Percentiles rank a stretch among this genome's conserved stretches.
These are phyloP conservation scores for Leptographium lundbergii DNA, from an alignment of 2,329 filamentous ascomycete species.

Conservation along the genomic window DNA sequence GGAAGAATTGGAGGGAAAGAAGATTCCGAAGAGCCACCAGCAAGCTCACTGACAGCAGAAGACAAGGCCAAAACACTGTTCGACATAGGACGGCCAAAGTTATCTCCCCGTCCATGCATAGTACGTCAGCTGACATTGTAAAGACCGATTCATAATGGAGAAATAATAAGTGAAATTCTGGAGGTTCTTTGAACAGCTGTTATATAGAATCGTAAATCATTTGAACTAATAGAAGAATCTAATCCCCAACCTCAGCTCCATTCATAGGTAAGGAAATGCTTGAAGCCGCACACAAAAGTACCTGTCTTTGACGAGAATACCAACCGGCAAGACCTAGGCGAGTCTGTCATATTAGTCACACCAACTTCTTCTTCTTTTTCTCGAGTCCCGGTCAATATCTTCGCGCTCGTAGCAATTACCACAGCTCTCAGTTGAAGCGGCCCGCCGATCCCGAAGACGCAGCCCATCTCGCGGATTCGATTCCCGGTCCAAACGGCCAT, in stretches of 20 bases:
- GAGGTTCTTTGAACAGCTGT: neutral
- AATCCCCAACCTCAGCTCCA: too few relatives aligned
- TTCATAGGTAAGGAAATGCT: neutral
- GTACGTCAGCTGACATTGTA: neutral
- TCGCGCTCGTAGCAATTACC: neutral
- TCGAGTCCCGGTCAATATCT: neutral
- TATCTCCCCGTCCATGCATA: neutral
- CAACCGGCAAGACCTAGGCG: too few relatives aligned
- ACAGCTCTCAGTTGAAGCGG: neutral
- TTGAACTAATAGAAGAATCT: neutral
- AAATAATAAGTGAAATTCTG: neutral
- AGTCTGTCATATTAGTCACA: neutral
- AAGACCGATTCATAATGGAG: too few relatives aligned
- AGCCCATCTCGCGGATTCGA: neutral
- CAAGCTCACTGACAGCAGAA: neutral
- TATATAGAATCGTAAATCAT: neutral
- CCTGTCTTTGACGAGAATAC: too few relatives aligned
- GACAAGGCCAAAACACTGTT: too few relatives aligned
- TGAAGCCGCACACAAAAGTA: neutral
- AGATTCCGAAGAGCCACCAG: slow-evolving; percentile 26
- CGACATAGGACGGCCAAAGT: too few relatives aligned
- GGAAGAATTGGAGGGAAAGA: slow-evolving; percentile 70
- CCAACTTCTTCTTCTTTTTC: slow-evolving; percentile 9
- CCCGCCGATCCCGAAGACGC: neutral
- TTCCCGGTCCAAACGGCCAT: neutral